These are phyloP conservation scores for Serendipita sp. DNA, from an alignment of 1,284 basidiomycete species.

Conservation along the genomic window DNA sequence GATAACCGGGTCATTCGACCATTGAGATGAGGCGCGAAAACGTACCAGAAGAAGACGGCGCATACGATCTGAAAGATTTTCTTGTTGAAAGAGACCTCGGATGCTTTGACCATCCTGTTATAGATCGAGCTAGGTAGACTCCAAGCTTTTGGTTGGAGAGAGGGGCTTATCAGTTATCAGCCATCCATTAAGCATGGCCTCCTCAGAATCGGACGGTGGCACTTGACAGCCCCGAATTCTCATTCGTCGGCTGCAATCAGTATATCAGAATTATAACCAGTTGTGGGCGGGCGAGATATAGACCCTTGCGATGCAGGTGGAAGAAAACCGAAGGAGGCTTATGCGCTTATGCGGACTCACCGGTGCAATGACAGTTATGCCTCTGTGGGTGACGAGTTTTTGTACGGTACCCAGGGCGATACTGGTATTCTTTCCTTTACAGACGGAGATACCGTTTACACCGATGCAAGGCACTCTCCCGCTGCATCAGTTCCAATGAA, in stretches of 20 bases:
- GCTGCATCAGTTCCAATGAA: too few species aligned
- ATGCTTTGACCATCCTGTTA: background rate
- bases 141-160: background rate
- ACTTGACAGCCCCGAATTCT: background rate
- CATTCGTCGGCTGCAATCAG: background rate
- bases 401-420: too few species aligned
- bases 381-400: too few species aligned
- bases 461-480: too few species aligned
- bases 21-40: background rate
- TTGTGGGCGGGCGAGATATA: too few species aligned
- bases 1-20: background rate
- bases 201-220: background rate
- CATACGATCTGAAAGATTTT: slow-evolving; percentile 11
- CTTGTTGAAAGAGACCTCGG: slow-evolving; percentile 5
- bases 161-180: background rate
- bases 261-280: background rate
- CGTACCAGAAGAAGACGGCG: slow-evolving; percentile 10
- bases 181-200: background rate
- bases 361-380: too few species aligned
- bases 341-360: too few species aligned
- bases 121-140: too few species aligned
- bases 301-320: too few species aligned
- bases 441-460: too few species aligned
- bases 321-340: too few species aligned
- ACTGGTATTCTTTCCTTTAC: too few species aligned